A percentile compares a stretch with the other conserved stretches of the same genome.
Evolutionary conservation across 2,329 filamentous ascomycete genomes (phyloP).

Genomic region (Achaetomium macrosporum): DNA sequence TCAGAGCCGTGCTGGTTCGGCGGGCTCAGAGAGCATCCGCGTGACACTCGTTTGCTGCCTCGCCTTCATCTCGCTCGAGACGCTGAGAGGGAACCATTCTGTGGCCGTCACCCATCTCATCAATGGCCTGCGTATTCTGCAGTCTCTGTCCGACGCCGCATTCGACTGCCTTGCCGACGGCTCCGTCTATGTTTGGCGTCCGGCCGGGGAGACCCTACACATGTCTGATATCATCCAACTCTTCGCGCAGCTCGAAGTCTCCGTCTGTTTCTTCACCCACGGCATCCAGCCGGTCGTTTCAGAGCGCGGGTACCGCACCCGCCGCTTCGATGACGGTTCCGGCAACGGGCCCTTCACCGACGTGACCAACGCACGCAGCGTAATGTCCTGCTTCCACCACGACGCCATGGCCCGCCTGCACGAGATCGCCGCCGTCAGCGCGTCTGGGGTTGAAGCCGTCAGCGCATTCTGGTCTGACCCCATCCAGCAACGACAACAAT

Average conservation of each 20-base stretch:
- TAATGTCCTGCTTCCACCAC: slow-evolving; percentile 19
- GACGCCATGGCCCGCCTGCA: slow-evolving; percentile 22
- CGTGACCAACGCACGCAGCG: slow-evolving; percentile 12
- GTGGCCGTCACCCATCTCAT: slow-evolving; percentile 24
- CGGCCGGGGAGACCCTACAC: slow-evolving; percentile 8
- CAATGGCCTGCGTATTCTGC: slow-evolving; percentile 27
- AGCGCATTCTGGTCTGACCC: slow-evolving; percentile 21
- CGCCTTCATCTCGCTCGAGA: slow-evolving; percentile 28
- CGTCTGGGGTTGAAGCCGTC: background rate
- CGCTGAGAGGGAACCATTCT: slow-evolving; percentile 23
- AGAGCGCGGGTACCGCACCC: slow-evolving; percentile 18
- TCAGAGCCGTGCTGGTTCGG: slow-evolving; percentile 23
- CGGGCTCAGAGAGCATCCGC: slow-evolving; percentile 23
- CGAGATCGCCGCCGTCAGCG: slow-evolving; percentile 12
- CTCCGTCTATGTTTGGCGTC: slow-evolving; percentile 4
- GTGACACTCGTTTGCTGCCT: slow-evolving; percentile 27
- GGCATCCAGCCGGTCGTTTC: slow-evolving; percentile 24
- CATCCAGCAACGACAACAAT: slow-evolving; percentile 20
- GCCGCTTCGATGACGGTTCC: slow-evolving; percentile 18
- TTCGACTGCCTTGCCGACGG: slow-evolving; percentile 20
- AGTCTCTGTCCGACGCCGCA: slow-evolving; percentile 19
- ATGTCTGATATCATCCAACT: slow-evolving; percentile 26
- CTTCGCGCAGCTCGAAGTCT: slow-evolving; percentile 24
- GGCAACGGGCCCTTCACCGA: slow-evolving; percentile 7
- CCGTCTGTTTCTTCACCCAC: slow-evolving; percentile 24